phyloP scores from a whole-genome alignment of 2,329 filamentous ascomycete genomes.

The Venturiaceae sp. region DNA sequence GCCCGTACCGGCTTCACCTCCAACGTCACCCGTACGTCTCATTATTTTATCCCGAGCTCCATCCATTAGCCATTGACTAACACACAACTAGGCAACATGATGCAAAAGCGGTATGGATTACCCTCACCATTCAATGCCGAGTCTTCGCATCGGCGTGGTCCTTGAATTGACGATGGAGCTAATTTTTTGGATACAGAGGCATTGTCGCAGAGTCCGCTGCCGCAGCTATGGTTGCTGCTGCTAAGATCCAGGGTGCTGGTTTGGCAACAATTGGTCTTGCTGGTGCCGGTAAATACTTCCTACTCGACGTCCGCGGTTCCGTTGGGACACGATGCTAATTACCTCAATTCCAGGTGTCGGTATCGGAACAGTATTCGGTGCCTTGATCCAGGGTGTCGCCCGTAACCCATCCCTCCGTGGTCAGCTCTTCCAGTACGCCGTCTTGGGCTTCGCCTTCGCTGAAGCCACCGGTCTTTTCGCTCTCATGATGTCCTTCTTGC shows the following conservation, averaged over 20 bases:
- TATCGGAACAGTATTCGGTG: constrained; percentile 93
- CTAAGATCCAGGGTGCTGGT: constrained; percentile 32
- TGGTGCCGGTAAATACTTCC: constrained; percentile 28
- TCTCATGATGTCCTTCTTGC: constrained; percentile 38
- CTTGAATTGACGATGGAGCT: background rate
- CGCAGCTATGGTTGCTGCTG: constrained; percentile 31
- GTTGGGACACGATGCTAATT: background rate
- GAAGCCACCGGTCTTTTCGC: constrained; percentile 68
- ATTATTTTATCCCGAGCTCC: background rate
- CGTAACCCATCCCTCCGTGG: constrained; percentile 91
- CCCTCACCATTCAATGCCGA: background rate
- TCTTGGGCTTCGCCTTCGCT: constrained; percentile 92
- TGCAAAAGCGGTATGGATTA: background rate
- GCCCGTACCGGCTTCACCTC: constrained; percentile 4
- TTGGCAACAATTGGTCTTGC: constrained; percentile 81
- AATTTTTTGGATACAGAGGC: constrained; percentile 11
- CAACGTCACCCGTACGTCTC: constrained; percentile 1
- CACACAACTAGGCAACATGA: background rate
- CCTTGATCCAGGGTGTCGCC: constrained; percentile 80
- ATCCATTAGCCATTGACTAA: constrained; percentile 1
- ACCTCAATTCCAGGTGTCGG: constrained; percentile 62
- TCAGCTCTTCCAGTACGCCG: constrained; percentile 92
- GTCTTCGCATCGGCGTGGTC: background rate
- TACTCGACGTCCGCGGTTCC: background rate
- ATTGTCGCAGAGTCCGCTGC: constrained; percentile 31